Evolutionary conservation across 768 basidiomycete genomes (phyloP).

Genomic region (Pleurotus salmoneostramineus): DNA sequence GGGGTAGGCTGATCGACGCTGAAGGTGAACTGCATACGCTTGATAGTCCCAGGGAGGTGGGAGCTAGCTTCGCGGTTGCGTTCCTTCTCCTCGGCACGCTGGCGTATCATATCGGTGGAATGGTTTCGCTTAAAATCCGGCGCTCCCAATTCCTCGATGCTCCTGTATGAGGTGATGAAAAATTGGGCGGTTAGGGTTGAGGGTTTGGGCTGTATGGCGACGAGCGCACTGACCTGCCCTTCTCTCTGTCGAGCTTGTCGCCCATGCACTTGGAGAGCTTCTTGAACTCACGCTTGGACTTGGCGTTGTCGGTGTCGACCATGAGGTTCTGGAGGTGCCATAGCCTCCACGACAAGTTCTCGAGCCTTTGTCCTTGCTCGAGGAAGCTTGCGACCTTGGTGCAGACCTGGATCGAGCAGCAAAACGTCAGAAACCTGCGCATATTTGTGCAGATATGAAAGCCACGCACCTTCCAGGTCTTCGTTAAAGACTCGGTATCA

Average conservation of each 20-base stretch:
- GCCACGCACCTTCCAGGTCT: conserved; percentile 79
- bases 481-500: conserved; percentile 81
- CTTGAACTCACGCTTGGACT: conserved; percentile 86
- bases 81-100: conserved; percentile 79
- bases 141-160: conserved; percentile 81
- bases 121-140: conserved; percentile 78
- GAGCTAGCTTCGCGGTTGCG: conserved; percentile 69
- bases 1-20: conserved; percentile 68
- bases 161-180: conserved; percentile 37
- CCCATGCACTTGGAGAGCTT: conserved; percentile 87
- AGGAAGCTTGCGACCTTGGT: conserved; percentile 89
- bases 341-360: conserved; percentile 89
- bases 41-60: conserved; percentile 69
- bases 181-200: conserved; percentile 24
- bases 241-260: conserved; percentile 91
- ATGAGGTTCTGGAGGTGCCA: conserved; percentile 92
- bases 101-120: conserved; percentile 76
- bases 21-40: conserved; percentile 90
- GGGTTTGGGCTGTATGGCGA: conserved; percentile 18
- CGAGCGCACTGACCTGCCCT: conserved; percentile 64
- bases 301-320: conserved; percentile 88
- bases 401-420: conserved; percentile 54
- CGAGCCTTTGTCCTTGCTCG: conserved; percentile 87
- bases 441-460: conserved; percentile 6
- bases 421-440: not conserved